These are phyloP conservation scores for Paramecium tetraurelia DNA, from an alignment of 73 alveolate genomes.

Conservation along the genomic window DNA sequence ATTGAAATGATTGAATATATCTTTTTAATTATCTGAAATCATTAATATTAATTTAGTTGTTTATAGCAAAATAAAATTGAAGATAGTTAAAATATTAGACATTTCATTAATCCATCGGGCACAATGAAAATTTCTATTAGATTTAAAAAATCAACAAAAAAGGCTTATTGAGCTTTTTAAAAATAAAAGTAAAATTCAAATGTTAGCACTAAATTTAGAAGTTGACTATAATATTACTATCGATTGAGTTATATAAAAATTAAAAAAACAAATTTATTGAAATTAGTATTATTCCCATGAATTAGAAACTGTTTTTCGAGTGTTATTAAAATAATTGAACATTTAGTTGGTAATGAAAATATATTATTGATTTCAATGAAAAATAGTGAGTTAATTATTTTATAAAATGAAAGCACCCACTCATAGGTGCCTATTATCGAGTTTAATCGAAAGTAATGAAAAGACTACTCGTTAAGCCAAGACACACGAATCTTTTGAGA, in stretches of 20 bases:
- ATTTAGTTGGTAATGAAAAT: background rate
- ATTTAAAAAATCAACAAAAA: background rate
- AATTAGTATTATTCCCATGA: background rate
- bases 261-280: background rate
- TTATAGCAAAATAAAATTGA: background rate
- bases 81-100: background rate
- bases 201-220: background rate
- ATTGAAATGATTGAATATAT: no score
- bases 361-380: background rate
- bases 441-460: background rate
- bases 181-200: background rate
- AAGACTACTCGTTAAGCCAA: background rate
- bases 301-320: background rate
- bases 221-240: background rate
- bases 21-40: background rate
- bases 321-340: background rate
- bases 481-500: background rate
- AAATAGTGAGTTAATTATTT: background rate
- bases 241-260: background rate
- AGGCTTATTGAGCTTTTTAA: background rate
- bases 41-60: no score
- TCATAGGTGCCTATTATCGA: background rate
- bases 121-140: no score
- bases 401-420: background rate
- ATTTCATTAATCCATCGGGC: no score